Evolutionary conservation across 2,329 filamentous ascomycete genomes (phyloP).

Genomic region (Biscogniauxia sp.): DNA sequence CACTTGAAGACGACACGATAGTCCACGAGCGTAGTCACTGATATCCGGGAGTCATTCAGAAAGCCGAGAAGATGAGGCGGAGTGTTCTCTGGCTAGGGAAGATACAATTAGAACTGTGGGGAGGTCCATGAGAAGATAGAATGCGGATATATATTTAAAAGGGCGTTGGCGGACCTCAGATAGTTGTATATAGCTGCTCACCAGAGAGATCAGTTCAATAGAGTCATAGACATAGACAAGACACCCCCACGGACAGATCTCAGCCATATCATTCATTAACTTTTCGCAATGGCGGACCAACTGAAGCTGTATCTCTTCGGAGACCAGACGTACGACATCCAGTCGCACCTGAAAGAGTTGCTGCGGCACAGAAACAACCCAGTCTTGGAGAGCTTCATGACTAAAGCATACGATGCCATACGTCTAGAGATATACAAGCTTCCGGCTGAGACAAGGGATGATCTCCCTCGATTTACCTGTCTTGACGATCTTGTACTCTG

Average conservation of each 20-base stretch:
- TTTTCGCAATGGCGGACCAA: conserved; percentile 4
- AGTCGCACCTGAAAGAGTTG: conserved; percentile 14
- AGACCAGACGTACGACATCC: conserved; percentile 21
- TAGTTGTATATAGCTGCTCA: neutral
- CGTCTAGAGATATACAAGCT: conserved; percentile 17
- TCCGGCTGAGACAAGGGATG: conserved; percentile 10
- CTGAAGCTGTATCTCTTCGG: conserved; percentile 19
- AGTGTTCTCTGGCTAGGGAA: neutral
- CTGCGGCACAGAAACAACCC: conserved; percentile 11
- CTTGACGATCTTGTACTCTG: conserved; percentile 21
- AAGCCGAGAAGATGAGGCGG: neutral
- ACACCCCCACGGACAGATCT: neutral
- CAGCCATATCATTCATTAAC: neutral
- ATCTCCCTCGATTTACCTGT: conserved; percentile 21
- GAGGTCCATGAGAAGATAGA: neutral
- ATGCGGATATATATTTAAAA: neutral
- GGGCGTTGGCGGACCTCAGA: neutral
- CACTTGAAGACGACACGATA: neutral
- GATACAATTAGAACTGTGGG: neutral
- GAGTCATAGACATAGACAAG: neutral
- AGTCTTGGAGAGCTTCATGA: conserved; percentile 15
- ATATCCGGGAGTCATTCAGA: neutral
- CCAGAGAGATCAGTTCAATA: neutral
- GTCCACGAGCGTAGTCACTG: neutral
- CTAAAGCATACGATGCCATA: conserved; percentile 15